These are phyloP conservation scores for Boechera stricta DNA, from an alignment of 345 rosid species.

Conservation along the genomic window DNA sequence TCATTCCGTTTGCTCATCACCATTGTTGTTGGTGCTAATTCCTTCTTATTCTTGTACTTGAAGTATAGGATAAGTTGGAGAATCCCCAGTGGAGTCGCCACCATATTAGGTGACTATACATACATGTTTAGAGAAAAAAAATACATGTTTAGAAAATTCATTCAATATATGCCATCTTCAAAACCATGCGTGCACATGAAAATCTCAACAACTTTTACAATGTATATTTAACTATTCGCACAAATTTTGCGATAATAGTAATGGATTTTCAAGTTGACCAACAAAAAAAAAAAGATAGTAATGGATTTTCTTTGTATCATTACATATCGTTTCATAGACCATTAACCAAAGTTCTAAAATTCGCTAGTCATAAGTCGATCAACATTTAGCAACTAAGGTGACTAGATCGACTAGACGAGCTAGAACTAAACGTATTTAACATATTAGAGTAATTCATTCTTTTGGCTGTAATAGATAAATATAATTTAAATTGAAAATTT, in stretches of 20 bases:
- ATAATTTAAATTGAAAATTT: no score
- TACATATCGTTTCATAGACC: neutral
- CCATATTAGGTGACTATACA: conserved; percentile 73
- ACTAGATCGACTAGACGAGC: no score
- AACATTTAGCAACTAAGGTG: no score
- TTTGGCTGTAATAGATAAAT: no score
- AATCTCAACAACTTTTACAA: neutral
- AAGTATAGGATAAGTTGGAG: conserved; percentile 68
- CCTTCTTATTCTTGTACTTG: conserved; percentile 65
- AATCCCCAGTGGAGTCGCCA: conserved; percentile 71
- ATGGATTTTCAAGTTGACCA: neutral
- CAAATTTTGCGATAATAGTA: neutral
- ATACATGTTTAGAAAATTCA: neutral
- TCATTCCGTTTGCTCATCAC: conserved; percentile 52
- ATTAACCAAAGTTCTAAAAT: neutral
- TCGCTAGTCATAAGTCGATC: neutral
- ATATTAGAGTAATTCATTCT: no score
- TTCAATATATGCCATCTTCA: neutral
- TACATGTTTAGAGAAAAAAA: neutral
- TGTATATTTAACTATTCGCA: no score
- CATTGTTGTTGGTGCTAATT: conserved; percentile 46
- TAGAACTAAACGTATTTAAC: no score
- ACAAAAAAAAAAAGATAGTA: no score
- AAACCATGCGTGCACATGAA: neutral
- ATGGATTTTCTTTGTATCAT: neutral